Percentiles rank a stretch among this genome's conserved stretches.
These are phyloP conservation scores for Deuterostichococcus epilithicus DNA, from an alignment of 139 green algal genomes.

Conservation along the genomic window DNA sequence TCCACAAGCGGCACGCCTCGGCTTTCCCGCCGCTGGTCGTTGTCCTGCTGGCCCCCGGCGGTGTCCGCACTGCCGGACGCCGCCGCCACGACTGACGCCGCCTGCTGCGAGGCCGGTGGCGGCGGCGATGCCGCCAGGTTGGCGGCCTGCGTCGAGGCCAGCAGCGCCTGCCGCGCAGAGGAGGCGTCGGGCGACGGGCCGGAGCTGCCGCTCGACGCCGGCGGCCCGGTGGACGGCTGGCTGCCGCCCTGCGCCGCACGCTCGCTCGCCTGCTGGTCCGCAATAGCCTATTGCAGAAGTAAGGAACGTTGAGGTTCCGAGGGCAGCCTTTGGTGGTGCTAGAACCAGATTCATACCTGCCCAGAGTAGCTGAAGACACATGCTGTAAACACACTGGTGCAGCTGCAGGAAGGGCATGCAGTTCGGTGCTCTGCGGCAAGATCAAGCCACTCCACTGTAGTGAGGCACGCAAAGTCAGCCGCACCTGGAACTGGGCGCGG, in stretches of 20 bases:
- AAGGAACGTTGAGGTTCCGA: too few species aligned
- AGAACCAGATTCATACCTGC: too few species aligned
- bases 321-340: too few species aligned
- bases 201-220: neutral
- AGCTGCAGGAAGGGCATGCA: too few species aligned
- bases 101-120: neutral
- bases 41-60: too few species aligned
- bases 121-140: neutral
- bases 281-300: neutral
- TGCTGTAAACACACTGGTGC: too few species aligned
- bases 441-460: too few species aligned
- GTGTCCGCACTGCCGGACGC: neutral
- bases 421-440: too few species aligned
- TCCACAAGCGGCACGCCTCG: too few species aligned
- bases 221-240: neutral
- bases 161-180: neutral
- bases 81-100: neutral
- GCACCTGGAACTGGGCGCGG: conserved; percentile 43
- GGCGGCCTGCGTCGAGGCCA: neutral
- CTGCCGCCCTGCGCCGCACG: neutral
- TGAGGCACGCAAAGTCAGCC: too few species aligned
- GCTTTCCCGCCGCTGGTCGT: too few species aligned
- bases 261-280: neutral
- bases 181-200: neutral
- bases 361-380: too few species aligned